Evolutionary conservation across 345 rosid genomes (phyloP), one percentile per base, ranked within the genome.

Genomic region (Citrus australasica): DNA sequence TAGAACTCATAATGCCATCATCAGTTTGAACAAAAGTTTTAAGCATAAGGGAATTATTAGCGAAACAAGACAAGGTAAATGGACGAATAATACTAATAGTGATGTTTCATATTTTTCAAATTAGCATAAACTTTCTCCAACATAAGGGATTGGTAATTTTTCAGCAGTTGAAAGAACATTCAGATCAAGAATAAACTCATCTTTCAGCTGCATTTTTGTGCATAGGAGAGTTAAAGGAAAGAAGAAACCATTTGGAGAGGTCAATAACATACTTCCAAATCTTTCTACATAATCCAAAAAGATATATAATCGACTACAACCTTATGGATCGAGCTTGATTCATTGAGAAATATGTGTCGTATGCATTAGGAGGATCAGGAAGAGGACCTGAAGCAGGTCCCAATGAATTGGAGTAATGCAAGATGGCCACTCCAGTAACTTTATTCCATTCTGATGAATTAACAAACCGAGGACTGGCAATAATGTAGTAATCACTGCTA

Each of bases 301-400:
- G 8, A 75, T 46, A 73, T 55, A 76, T 76, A 81, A 69, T 77
- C 28, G 35, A 78, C 81, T 80, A 82, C 89, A 87, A 94, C 98
- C 98, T 93, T 95, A 93, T 92, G 78, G 98, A 95, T 82, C 98
- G 85, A 77, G 98, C 98, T 91, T 93, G 98, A 88, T 87, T 95
- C 94, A 95, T 95, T 80, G 98, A 95, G 91, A 90, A 91, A 88
- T 38, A 91, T 22, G 89, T 71, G 84, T 91, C 97, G 27, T 68
- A 73, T 83, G 83, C 95, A 85, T 82, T 85, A 85, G 97, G 93
- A 87, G 86, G 87, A 86, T 87, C 93, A 78, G 98, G 97, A 83
- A 93, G 95, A 85, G 93, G 93, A 81, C 98, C 95, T 76, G 90
- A 86, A 77, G 94, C 93, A 0, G 94, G 95, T 72, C 98, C 95